These are phyloP conservation scores for Debaryomyces sp. DNA, from an alignment of 1,139 yeast genomes.

Conservation along the genomic window DNA sequence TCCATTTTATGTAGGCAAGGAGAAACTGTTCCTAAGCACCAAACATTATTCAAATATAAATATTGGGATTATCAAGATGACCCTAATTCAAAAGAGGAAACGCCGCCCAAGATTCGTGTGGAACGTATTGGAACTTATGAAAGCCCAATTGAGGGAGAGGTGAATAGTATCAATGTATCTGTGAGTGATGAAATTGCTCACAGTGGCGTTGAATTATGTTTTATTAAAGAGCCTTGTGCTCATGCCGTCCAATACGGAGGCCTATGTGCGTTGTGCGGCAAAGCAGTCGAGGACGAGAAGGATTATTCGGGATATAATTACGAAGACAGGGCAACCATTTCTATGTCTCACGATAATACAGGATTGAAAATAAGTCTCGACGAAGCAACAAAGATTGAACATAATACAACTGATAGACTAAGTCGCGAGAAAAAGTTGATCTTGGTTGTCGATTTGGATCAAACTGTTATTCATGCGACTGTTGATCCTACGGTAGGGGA, in stretches of 20 bases:
- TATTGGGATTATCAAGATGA: constrained; percentile 71
- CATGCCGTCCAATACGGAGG: constrained; percentile 98
- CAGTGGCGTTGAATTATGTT: constrained; percentile 51
- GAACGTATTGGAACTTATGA: constrained; percentile 75
- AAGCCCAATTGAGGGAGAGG: constrained; percentile 76
- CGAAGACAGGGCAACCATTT: constrained; percentile 77
- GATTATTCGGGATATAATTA: constrained; percentile 78
- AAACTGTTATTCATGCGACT: constrained; percentile 96
- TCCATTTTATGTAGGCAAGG: constrained; percentile 51
- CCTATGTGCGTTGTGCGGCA: constrained; percentile 91
- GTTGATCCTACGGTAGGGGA: constrained; percentile 97
- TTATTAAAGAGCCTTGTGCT: constrained; percentile 79
- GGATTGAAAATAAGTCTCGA: constrained; percentile 80
- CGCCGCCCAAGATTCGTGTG: constrained; percentile 51
- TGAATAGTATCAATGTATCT: constrained; percentile 52
- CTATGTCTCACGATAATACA: constrained; percentile 90
- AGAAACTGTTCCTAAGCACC: constrained; percentile 51
- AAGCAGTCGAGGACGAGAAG: constrained; percentile 75
- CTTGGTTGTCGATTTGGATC: constrained; percentile 94
- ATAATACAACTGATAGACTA: constrained; percentile 62
- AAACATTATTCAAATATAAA: constrained; percentile 60
- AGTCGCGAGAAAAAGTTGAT: constrained; percentile 69
- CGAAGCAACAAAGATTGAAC: constrained; percentile 87
- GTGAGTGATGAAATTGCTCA: constrained; percentile 64
- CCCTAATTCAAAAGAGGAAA: constrained; percentile 50